Conservation (phyloP, 768 basidiomycete species). For the Auricularia sp. region DNA sequence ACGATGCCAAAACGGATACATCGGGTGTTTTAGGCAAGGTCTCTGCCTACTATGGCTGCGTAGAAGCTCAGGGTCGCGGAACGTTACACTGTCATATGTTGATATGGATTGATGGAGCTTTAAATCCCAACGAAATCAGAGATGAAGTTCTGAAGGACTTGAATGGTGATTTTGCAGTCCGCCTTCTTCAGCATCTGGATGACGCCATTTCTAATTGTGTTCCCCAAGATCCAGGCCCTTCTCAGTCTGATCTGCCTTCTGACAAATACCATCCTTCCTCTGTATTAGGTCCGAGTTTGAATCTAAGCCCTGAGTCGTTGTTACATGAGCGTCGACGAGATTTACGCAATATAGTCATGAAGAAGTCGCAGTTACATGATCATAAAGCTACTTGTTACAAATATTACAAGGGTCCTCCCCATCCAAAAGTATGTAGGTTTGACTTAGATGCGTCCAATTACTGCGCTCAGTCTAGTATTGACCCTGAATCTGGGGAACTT, state of each 20-base stretch:
- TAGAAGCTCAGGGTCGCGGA: slow-evolving; percentile 12
- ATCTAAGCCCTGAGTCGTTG: not conserved
- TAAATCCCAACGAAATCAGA: slow-evolving; percentile 10
- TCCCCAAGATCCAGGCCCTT: not conserved
- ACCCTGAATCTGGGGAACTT: slow-evolving; percentile 3
- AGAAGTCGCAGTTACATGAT: slow-evolving; percentile 7
- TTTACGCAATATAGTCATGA: slow-evolving; percentile 2
- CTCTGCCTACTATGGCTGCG: slow-evolving; percentile 11
- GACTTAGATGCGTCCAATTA: slow-evolving; percentile 8
- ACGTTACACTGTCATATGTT: slow-evolving; percentile 14
- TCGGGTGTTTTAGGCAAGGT: slow-evolving; percentile 8
- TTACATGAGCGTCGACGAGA: not conserved
- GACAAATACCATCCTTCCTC: not conserved
- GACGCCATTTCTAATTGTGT: not conserved
- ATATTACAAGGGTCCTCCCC: slow-evolving; percentile 8
- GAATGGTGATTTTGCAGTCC: not conserved
- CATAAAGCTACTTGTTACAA: slow-evolving; percentile 11
- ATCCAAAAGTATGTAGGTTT: slow-evolving; percentile 3
- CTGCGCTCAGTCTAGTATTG: slow-evolving; percentile 5
- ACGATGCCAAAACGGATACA: not conserved
- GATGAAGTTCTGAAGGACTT: slow-evolving; percentile 1
- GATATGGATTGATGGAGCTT: slow-evolving; percentile 12
- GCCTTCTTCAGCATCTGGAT: not conserved
- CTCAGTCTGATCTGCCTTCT: not conserved
- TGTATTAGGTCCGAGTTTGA: not conserved